Conservation (phyloP, 345 rosid species). For the Schrenkiella parvula region DNA sequence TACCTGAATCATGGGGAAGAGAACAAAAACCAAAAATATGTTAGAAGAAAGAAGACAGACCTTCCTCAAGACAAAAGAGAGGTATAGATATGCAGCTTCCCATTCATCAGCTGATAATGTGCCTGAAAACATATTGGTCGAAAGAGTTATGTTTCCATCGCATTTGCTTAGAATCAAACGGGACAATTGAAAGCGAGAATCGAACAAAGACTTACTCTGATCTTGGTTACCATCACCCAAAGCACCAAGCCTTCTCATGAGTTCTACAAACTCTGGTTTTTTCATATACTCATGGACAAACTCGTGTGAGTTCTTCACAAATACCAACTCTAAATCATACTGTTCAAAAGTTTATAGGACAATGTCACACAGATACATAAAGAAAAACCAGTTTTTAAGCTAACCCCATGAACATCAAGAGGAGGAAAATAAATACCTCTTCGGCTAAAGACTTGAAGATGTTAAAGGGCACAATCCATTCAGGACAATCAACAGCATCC, state of each 20-base stretch:
- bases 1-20: background rate
- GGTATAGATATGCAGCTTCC: constrained; percentile 90
- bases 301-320: constrained; percentile 91
- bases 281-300: constrained; percentile 83
- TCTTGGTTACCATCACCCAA: constrained; percentile 93
- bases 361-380: background rate
- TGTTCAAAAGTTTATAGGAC: constrained; percentile 34
- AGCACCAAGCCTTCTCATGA: constrained; percentile 94
- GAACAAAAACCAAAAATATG: background rate
- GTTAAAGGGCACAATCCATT: constrained; percentile 95
- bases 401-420: background rate
- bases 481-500: constrained; percentile 99
- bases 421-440: constrained; percentile 50
- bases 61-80: constrained; percentile 84
- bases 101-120: constrained; percentile 89
- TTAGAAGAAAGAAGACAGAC: constrained; percentile 33
- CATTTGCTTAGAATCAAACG: background rate
- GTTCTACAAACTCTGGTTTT: constrained; percentile 66
- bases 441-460: constrained; percentile 87
- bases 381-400: background rate
- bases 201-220: constrained; percentile 50
- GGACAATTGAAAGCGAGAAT: background rate
- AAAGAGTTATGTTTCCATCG: background rate
- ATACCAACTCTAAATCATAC: constrained; percentile 84
- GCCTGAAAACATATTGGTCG: constrained; percentile 37